Conservation (phyloP, 2,329 filamentous ascomycete genomes). For the Colletotrichum sp. region DNA sequence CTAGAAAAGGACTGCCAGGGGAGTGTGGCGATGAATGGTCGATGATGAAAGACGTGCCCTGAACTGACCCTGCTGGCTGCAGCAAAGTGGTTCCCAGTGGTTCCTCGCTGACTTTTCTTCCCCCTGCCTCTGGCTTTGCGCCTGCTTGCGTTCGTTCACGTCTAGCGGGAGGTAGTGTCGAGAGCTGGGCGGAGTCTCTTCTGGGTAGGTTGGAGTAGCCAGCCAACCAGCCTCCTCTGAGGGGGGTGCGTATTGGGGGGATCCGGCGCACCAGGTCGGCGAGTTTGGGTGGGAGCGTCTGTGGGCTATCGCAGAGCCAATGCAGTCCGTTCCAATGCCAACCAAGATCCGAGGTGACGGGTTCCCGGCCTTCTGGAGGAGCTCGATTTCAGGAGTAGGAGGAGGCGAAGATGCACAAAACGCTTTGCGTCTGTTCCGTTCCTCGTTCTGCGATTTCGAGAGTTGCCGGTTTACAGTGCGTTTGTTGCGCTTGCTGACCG, state of each 20-base stretch:
- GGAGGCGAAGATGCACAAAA: neutral
- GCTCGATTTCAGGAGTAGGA: neutral
- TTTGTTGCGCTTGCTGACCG: neutral
- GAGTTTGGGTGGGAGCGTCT: slow-evolving; percentile 21
- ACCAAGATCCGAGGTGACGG: slow-evolving; percentile 16
- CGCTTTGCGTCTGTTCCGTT: neutral
- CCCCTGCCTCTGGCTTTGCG: slow-evolving; percentile 21
- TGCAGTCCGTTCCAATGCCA: slow-evolving; percentile 15
- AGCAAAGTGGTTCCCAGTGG: slow-evolving; percentile 18
- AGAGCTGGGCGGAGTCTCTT: slow-evolving; percentile 13
- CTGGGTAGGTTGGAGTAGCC: neutral
- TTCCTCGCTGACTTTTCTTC: slow-evolving; percentile 19
- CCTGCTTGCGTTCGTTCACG: slow-evolving; percentile 21
- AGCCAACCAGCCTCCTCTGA: slow-evolving; percentile 12
- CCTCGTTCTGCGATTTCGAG: neutral
- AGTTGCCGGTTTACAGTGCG: neutral
- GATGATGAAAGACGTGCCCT: slow-evolving; percentile 24
- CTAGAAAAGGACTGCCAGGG: slow-evolving; percentile 21
- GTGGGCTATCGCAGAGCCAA: slow-evolving; percentile 19
- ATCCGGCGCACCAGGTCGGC: slow-evolving; percentile 18
- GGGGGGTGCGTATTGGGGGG: slow-evolving; percentile 7
- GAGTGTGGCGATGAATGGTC: slow-evolving; percentile 24
- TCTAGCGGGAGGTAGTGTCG: slow-evolving; percentile 13
- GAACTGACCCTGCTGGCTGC: slow-evolving; percentile 20
- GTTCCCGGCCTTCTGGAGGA: neutral